phyloP scores from a whole-genome alignment of 805 yeast genomes.

The Kuraishia capsulata region DNA sequence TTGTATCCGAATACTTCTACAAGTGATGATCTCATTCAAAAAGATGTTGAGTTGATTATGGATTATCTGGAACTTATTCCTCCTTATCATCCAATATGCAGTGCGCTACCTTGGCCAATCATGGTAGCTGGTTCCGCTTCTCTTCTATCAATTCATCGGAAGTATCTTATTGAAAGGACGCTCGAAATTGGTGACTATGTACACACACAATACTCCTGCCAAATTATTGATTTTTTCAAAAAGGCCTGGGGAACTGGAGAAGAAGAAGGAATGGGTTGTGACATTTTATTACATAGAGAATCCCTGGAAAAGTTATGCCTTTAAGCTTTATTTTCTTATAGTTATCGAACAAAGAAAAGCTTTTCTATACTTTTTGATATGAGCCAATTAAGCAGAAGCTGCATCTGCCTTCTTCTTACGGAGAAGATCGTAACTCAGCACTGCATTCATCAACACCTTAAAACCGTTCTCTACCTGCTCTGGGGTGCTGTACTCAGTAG shows the following conservation, averaged over 20 bases:
- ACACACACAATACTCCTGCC: slow-evolving; percentile 2
- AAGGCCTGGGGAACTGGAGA: slow-evolving; percentile 2
- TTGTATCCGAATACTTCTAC: not conserved
- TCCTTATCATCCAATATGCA: not conserved
- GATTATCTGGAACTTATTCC: not conserved
- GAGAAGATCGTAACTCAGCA: slow-evolving; percentile 27
- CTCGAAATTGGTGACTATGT: slow-evolving; percentile 2
- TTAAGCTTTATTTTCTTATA: too few species aligned
- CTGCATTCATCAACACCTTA: slow-evolving; percentile 43
- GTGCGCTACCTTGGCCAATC: slow-evolving; percentile 2
- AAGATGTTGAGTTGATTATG: not conserved
- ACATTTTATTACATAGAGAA: slow-evolving; percentile 1
- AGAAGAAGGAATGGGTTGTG: slow-evolving; percentile 1
- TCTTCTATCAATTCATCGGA: not conserved
- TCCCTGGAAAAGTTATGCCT: slow-evolving; percentile 2
- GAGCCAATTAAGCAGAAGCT: too few species aligned
- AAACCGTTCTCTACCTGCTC: slow-evolving; percentile 55
- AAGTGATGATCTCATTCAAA: slow-evolving; percentile 1
- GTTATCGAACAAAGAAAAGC: not conserved
- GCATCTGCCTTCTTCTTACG: slow-evolving; percentile 11
- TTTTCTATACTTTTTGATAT: not conserved
- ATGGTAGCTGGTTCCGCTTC: slow-evolving; percentile 3
- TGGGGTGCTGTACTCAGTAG: slow-evolving; percentile 56
- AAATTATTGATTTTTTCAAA: slow-evolving; percentile 2
- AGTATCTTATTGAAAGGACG: not conserved